Evolutionary conservation across 1,284 basidiomycete species (phyloP).

Genomic region (Boletellus deceptivus): DNA sequence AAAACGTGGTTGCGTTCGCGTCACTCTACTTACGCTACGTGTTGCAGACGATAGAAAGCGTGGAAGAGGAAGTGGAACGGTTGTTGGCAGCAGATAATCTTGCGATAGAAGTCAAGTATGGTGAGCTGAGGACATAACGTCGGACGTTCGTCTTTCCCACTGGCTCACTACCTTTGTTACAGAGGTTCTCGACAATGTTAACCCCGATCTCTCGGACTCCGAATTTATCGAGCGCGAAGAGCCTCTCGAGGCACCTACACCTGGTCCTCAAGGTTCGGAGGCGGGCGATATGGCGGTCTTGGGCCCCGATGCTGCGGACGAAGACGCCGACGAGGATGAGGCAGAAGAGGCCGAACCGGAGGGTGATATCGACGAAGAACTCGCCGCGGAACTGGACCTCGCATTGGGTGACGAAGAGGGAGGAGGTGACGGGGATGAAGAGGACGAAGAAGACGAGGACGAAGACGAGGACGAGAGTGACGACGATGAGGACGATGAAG

Average conservation of each 20-base stretch:
- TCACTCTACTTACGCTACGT: slow-evolving; percentile 5
- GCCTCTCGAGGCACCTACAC: slow-evolving; percentile 59
- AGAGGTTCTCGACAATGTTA: slow-evolving; percentile 83
- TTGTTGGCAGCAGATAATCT: slow-evolving; percentile 84
- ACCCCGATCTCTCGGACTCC: slow-evolving; percentile 83
- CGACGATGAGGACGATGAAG: slow-evolving; percentile 68
- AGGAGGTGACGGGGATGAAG: slow-evolving; percentile 48
- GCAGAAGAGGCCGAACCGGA: slow-evolving; percentile 59
- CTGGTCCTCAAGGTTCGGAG: slow-evolving; percentile 57
- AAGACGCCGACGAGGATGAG: slow-evolving; percentile 57
- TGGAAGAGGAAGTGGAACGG: slow-evolving; percentile 95
- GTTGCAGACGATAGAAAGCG: slow-evolving; percentile 86
- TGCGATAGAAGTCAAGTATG: slow-evolving; percentile 78
- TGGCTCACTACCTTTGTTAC: background rate
- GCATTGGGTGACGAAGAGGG: slow-evolving; percentile 69
- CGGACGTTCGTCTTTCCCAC: background rate
- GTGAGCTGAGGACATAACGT: slow-evolving; percentile 37
- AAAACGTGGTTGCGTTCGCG: background rate
- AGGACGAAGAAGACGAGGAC: slow-evolving; percentile 63
- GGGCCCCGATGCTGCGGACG: slow-evolving; percentile 51
- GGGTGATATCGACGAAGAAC: slow-evolving; percentile 74
- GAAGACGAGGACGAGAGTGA: slow-evolving; percentile 71
- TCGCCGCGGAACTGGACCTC: slow-evolving; percentile 71
- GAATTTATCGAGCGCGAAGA: slow-evolving; percentile 75
- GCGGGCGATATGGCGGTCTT: slow-evolving; percentile 61